Percentiles rank a stretch among this genome's conserved stretches.
Evolutionary conservation across 352 stramenopile genomes (phyloP).

Genomic region (Phytophthora europaea): DNA sequence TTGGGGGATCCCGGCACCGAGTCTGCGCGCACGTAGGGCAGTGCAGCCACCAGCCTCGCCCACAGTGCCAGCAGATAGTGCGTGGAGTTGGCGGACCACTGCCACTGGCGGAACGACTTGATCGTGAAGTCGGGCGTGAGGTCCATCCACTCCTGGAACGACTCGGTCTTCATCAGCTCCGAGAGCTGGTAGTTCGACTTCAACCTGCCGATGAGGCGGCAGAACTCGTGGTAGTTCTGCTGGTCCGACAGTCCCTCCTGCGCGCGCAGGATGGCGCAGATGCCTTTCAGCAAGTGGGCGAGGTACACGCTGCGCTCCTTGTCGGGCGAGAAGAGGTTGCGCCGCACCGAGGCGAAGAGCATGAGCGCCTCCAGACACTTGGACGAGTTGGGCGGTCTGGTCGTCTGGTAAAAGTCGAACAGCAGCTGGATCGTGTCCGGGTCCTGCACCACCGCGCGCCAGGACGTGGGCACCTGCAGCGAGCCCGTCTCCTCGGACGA

Average conservation of each 20-base stretch:
- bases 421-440: constrained; percentile 95
- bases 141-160: constrained; percentile 98
- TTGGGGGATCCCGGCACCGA: constrained; percentile 60
- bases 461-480: constrained; percentile 98
- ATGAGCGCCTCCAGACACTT: constrained; percentile 98
- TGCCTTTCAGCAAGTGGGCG: constrained; percentile 93
- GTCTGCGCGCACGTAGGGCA: constrained; percentile 96
- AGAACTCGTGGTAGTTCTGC: constrained; percentile 99
- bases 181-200: constrained; percentile 99
- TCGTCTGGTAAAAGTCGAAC: constrained; percentile 98
- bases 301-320: constrained; percentile 96
- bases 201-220: constrained; percentile 95
- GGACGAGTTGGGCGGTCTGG: constrained; percentile 92
- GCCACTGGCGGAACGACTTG: constrained; percentile 97
- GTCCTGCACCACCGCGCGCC: constrained; percentile 95
- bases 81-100: constrained; percentile 95
- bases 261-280: constrained; percentile 95
- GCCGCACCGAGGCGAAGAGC: constrained; percentile 95
- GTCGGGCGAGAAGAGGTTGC: constrained; percentile 98
- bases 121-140: constrained; percentile 97
- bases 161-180: constrained; percentile 97
- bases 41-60: constrained; percentile 95
- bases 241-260: constrained; percentile 98
- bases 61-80: constrained; percentile 98
- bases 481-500: constrained; percentile 97